phyloP scores from a whole-genome alignment of 2,329 filamentous ascomycete genomes.

The Sporothrix phasma region DNA sequence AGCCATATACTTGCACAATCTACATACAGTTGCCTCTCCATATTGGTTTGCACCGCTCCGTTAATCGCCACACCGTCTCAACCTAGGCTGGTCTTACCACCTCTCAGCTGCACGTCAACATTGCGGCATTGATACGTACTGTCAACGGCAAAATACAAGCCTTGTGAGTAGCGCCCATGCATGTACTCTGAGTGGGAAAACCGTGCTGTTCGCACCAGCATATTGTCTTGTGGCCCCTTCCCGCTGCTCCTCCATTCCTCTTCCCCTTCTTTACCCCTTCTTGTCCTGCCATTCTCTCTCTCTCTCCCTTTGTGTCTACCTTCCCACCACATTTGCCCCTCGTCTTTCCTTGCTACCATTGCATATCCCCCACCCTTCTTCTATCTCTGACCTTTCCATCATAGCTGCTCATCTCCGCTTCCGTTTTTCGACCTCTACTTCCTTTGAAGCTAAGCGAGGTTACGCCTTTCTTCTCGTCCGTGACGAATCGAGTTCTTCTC shows the following conservation, averaged over 20 bases:
- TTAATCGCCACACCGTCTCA: constrained; percentile 22
- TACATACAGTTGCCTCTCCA: constrained; percentile 17
- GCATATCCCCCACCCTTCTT: constrained; percentile 14
- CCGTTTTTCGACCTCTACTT: constrained; percentile 25
- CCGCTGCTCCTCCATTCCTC: not conserved
- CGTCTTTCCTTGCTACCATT: not conserved
- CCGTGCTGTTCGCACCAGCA: not conserved
- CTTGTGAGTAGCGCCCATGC: not conserved
- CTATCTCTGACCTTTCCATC: constrained; percentile 11
- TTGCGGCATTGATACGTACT: not conserved
- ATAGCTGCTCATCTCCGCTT: constrained; percentile 12
- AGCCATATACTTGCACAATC: not conserved
- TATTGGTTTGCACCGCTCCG: constrained; percentile 26
- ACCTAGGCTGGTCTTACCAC: constrained; percentile 23
- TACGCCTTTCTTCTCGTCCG: constrained; percentile 19
- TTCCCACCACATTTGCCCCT: not conserved
- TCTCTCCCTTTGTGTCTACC: no score
- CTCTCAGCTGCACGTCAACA: constrained; percentile 19
- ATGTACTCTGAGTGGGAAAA: not conserved
- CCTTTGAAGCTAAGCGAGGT: constrained; percentile 33
- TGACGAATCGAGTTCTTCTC: constrained; percentile 35
- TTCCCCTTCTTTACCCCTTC: not conserved
- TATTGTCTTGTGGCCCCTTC: not conserved
- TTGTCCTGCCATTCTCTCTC: not conserved
- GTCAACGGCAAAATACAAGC: not conserved